Evolutionary conservation across 495 filamentous ascomycete species (phyloP).

Genomic region (Penicillium lagena): DNA sequence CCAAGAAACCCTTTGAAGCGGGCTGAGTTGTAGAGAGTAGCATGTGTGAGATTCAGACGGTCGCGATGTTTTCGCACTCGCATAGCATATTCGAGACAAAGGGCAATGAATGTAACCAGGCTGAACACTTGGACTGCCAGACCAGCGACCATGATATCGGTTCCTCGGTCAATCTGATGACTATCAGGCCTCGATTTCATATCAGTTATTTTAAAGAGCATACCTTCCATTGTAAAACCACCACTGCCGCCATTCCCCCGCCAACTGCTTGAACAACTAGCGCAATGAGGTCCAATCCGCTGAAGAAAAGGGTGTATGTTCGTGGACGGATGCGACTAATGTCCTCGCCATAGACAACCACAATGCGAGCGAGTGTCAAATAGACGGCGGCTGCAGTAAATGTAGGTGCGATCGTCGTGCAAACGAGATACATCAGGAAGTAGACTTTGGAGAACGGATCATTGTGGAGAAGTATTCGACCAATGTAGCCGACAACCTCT

Average conservation of each 20-base stretch:
- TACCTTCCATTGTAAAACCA: too few species aligned
- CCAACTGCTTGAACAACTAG: conserved; percentile 47
- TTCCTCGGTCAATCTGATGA: conserved; percentile 15
- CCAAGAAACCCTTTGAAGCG: too few species aligned
- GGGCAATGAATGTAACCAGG: conserved; percentile 41
- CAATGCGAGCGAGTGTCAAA: conserved; percentile 45
- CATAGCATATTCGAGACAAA: conserved; percentile 42
- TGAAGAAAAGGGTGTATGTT: conserved; percentile 45
- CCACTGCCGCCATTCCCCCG: conserved; percentile 10
- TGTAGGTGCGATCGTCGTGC: conserved; percentile 48
- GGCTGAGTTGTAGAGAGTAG: too few species aligned
- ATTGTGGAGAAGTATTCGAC: conserved; percentile 19
- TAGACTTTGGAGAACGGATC: conserved; percentile 25
- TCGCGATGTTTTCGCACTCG: conserved; percentile 18
- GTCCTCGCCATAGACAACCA: conserved; percentile 35
- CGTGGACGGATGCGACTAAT: conserved; percentile 41
- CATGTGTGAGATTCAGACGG: too few species aligned
- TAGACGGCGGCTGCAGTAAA: conserved; percentile 52
- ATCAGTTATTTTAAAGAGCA: conserved; percentile 3
- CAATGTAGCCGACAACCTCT: conserved; percentile 31
- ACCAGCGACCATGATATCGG: conserved; percentile 47
- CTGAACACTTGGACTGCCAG: conserved; percentile 45
- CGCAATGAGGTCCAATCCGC: conserved; percentile 42
- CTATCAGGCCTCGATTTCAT: conserved; percentile 36
- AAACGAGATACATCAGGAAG: conserved; percentile 41